Evolutionary conservation across 805 yeast genomes (phyloP), one percentile per base, ranked within the genome.

Genomic region (Metschnikowia gruessii): DNA sequence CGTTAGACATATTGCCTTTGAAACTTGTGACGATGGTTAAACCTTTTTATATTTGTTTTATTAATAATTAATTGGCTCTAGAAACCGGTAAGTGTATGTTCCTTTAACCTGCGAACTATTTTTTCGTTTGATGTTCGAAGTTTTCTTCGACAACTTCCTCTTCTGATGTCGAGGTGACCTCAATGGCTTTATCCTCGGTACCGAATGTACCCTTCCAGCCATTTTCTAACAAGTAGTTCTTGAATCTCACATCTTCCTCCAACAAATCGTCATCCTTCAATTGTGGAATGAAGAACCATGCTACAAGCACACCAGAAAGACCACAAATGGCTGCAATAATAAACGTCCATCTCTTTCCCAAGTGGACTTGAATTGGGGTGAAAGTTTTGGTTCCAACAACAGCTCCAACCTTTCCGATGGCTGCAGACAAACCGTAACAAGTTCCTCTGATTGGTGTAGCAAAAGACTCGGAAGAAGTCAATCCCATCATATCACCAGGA

Each of bases 391-490:
- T 84, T 24, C 94, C 94, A 17, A 84, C 81, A 18, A 84, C 90
- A n/a, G 92, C 94, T 46, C 94, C 95, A 21, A 83, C 85, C 63
- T 86, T 86, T 47, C 94, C 94, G 40, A 84, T 69, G 3, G 91
- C 94, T 32, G 94, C 94, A 39, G 85, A 76, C 18, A 86, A 55
- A 32, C 92, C 92, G 57, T 86, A 86, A 41, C 79, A 71, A 0
- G 89, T 82, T 32, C 91, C 92, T 64, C 94, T 74, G 36, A 86
- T 80, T 12, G 87, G 85, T 7, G 91, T 83, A 16, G 94, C 90
- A 56, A 74, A 86, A 4, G 80, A 73, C 64, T 86, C 92, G 21
- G 86, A 77, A 12, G 70, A 61, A n/a, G 63, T 67, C 46, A 87
- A 72, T 11, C 92, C 92, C 74, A 85, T 68, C 74, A 78, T 79